A percentile compares a stretch with the other conserved stretches of the same genome.
Conservation (phyloP, 352 stramenopile species). For the Aphanomyces invadans region DNA sequence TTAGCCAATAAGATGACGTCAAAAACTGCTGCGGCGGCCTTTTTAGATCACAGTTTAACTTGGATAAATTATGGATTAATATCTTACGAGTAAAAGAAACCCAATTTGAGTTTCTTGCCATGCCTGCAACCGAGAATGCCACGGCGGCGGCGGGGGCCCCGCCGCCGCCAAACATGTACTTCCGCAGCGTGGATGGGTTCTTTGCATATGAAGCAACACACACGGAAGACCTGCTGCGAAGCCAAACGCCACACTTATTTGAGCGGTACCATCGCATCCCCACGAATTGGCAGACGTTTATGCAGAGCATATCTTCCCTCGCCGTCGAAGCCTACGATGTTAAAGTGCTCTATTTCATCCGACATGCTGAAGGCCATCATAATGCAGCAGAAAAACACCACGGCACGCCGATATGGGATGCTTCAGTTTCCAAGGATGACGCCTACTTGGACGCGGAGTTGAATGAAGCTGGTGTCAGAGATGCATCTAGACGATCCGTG, state of each 20-base stretch:
- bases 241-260: too few species aligned
- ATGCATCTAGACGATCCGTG: slow-evolving; percentile 29
- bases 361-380: slow-evolving; percentile 60
- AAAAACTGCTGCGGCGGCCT: too few species aligned
- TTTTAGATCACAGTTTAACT: too few species aligned
- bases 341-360: slow-evolving; percentile 70
- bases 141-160: too few species aligned
- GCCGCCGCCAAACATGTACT: background rate
- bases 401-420: slow-evolving; percentile 47
- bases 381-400: slow-evolving; percentile 51
- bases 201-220: slow-evolving; percentile 4
- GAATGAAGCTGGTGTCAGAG: slow-evolving; percentile 43
- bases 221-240: background rate
- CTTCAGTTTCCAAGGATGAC: slow-evolving; percentile 45
- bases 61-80: too few species aligned
- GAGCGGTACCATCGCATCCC: slow-evolving; percentile 7
- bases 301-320: background rate
- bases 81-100: too few species aligned
- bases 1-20: background rate
- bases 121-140: too few species aligned
- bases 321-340: slow-evolving; percentile 23
- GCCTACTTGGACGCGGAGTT: slow-evolving; percentile 55
- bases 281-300: slow-evolving; percentile 11
- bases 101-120: too few species aligned
- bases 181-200: background rate